Percentiles rank a stretch among this genome's conserved stretches.
These are phyloP conservation scores for Cucurbita argyrosperma DNA, from an alignment of 306 rosid genomes.

Conservation along the genomic window DNA sequence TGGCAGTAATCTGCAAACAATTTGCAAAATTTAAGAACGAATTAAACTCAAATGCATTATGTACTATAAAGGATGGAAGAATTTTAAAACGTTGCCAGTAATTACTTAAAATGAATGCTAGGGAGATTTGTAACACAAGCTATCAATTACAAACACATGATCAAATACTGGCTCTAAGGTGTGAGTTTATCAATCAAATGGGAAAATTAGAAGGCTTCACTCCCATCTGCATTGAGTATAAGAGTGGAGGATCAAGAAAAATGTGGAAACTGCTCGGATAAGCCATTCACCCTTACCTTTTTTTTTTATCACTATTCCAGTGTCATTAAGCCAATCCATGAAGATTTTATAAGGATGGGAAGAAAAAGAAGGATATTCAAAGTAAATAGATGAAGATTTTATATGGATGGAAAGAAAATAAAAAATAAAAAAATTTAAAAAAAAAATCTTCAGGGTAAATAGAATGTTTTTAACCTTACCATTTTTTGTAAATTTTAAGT, in stretches of 20 bases:
- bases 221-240: background rate
- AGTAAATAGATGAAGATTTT: too few species aligned
- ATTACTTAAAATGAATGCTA: background rate
- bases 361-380: background rate
- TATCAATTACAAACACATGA: background rate
- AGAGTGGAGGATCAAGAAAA: background rate
- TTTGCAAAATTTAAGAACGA: conserved; percentile 1
- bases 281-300: background rate
- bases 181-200: background rate
- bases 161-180: background rate
- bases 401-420: too few species aligned
- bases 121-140: background rate
- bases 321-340: too few species aligned
- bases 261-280: background rate
- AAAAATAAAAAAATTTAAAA: too few species aligned
- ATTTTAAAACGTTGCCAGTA: background rate
- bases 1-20: conserved; percentile 62
- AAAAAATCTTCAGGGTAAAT: background rate
- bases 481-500: background rate
- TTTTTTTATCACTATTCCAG: background rate
- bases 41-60: background rate
- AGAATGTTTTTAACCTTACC: background rate
- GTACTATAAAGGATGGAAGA: background rate
- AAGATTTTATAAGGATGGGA: background rate
- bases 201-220: background rate